Conservation (phyloP, 1,284 basidiomycete genomes). For the Fistulinella staudtii region DNA sequence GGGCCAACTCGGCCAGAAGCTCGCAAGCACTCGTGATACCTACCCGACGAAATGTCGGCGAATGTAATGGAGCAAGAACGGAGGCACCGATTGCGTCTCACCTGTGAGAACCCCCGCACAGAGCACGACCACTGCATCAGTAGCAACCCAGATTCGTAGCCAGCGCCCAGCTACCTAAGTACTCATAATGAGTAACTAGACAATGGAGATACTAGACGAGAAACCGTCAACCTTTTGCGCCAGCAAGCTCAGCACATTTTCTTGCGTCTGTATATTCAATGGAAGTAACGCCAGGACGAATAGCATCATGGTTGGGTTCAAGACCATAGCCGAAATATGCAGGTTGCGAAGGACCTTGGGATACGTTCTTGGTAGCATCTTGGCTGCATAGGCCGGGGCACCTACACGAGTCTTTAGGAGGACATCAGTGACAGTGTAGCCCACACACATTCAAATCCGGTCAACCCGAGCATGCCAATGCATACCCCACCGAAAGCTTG, state of each 20-base stretch:
- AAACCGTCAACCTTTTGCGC: slow-evolving; percentile 49
- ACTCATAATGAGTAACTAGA: not conserved
- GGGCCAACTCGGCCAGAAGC: slow-evolving; percentile 54
- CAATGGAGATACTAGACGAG: slow-evolving; percentile 1
- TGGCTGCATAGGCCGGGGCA: slow-evolving; percentile 59
- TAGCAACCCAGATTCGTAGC: slow-evolving; percentile 56
- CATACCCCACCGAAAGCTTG: slow-evolving; percentile 64
- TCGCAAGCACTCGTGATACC: slow-evolving; percentile 59
- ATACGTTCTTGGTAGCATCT: slow-evolving; percentile 52
- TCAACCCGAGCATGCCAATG: slow-evolving; percentile 64
- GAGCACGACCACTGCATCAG: slow-evolving; percentile 63
- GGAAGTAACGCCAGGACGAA: slow-evolving; percentile 59
- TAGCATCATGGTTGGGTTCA: slow-evolving; percentile 54
- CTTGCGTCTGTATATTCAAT: slow-evolving; percentile 43
- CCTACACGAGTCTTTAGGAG: slow-evolving; percentile 29
- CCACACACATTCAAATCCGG: slow-evolving; percentile 60
- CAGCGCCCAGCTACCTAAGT: slow-evolving; percentile 50
- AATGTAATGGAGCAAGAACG: not conserved
- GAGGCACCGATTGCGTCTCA: slow-evolving; percentile 14
- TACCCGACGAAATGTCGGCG: slow-evolving; percentile 18
- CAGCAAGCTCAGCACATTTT: slow-evolving; percentile 58
- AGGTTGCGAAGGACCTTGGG: slow-evolving; percentile 60
- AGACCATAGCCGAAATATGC: slow-evolving; percentile 52
- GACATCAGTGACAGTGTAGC: not conserved
- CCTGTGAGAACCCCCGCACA: slow-evolving; percentile 70